Evolutionary conservation across 2,329 filamentous ascomycete species (phyloP).

Genomic region (Pseudogymnoascus sp.): DNA sequence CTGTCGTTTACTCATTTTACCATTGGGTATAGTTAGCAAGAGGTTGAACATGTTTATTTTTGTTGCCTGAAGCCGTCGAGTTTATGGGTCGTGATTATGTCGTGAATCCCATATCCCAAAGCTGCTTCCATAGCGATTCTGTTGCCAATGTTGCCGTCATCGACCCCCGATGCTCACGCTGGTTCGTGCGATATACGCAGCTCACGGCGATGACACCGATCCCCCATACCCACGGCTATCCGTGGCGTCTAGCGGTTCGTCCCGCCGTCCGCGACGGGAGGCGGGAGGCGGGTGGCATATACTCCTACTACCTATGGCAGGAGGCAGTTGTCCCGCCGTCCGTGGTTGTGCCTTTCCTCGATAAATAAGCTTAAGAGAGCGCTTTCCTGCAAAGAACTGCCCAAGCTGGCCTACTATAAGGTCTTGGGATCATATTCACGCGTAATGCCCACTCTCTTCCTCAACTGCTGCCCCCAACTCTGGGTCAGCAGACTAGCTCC

Average conservation of each 20-base stretch:
- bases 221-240: neutral
- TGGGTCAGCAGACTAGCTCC: neutral
- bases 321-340: neutral
- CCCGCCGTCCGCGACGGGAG: neutral
- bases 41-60: neutral
- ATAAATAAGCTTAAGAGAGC: neutral
- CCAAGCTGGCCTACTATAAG: neutral
- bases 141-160: neutral
- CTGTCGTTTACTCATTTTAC: slow-evolving; percentile 8
- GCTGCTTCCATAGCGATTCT: neutral
- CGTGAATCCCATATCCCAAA: neutral
- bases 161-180: neutral
- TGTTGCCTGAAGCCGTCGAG: neutral
- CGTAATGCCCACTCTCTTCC: neutral
- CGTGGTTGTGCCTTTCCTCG: neutral
- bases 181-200: neutral
- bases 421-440: neutral
- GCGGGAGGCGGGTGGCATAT: neutral
- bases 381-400: neutral
- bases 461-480: neutral
- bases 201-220: neutral
- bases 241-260: neutral
- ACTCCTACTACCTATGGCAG: neutral
- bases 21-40: slow-evolving; percentile 2
- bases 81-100: neutral